Percentiles rank a stretch among this genome's conserved stretches.
phyloP scores from a whole-genome alignment of 2,329 filamentous ascomycete genomes.

The Raffaelea ambrosiae region DNA sequence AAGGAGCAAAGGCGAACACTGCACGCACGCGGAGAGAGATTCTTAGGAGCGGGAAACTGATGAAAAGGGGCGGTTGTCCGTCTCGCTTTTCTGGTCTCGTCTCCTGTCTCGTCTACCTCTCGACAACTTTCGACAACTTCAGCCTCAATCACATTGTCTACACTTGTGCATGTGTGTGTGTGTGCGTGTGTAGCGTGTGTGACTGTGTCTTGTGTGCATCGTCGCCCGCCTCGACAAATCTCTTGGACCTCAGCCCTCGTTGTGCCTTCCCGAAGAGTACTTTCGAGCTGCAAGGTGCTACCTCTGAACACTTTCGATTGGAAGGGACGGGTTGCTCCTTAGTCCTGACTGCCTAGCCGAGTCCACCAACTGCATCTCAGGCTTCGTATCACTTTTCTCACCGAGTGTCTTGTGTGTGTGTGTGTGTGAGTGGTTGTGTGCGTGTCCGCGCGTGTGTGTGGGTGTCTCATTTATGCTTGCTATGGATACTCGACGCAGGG shows the following conservation, averaged over 20 bases:
- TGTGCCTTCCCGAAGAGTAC: no score
- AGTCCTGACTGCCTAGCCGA: not conserved
- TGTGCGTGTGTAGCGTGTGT: no score
- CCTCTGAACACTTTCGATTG: no score
- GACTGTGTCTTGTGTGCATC: no score
- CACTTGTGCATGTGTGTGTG: not conserved
- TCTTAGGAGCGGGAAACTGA: not conserved
- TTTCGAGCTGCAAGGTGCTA: not conserved
- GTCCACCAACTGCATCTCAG: not conserved
- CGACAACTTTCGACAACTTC: no score
- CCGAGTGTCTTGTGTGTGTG: not conserved
- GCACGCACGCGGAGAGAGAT: not conserved
- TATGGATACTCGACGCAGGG: slow-evolving; percentile 6
- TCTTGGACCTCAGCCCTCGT: no score
- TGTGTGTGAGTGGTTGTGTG: no score
- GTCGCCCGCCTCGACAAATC: no score
- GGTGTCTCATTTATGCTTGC: slow-evolving; percentile 2
- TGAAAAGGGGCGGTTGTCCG: slow-evolving; percentile 3
- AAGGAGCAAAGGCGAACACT: not conserved
- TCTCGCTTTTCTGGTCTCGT: not conserved
- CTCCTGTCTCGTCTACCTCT: not conserved
- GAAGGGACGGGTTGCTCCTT: not conserved
- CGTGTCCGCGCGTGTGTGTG: no score
- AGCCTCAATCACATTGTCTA: no score
- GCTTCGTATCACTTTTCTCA: not conserved